These are phyloP conservation scores for Talinum fruticosum DNA, from an alignment of 148 eudicot species.

Conservation along the genomic window DNA sequence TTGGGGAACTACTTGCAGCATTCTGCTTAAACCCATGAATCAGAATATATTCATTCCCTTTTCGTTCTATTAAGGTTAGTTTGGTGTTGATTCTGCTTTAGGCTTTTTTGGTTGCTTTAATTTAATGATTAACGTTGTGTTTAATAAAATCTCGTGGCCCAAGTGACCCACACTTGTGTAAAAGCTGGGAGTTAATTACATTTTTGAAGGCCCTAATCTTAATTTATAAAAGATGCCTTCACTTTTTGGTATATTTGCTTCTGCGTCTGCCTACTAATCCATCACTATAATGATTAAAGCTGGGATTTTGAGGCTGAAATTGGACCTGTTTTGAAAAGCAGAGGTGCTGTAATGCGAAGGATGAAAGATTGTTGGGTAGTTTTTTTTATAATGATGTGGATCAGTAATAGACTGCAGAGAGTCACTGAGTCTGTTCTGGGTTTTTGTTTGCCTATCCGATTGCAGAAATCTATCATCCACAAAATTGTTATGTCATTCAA, in stretches of 20 bases:
- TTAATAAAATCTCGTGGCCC: conserved; percentile 20
- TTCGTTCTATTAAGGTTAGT: neutral
- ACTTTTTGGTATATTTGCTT: conserved; percentile 14
- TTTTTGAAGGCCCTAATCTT: conserved; percentile 17
- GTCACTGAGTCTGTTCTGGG: neutral
- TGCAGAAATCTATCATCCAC: neutral
- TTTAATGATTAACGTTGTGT: conserved; percentile 12
- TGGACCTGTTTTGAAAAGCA: neutral
- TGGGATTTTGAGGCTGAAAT: neutral
- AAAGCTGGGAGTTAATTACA: conserved; percentile 19
- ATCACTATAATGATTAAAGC: neutral
- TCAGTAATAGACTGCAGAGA: neutral
- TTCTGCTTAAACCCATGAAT: neutral
- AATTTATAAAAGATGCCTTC: conserved; percentile 10
- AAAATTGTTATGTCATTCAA: neutral
- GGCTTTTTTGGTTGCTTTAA: conserved; percentile 9
- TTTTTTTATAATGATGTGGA: neutral
- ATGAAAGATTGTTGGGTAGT: neutral
- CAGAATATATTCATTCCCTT: neutral
- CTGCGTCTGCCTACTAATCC: neutral
- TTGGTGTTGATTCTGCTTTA: neutral
- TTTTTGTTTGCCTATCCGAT: neutral
- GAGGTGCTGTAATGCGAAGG: neutral
- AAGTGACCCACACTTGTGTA: conserved; percentile 43
- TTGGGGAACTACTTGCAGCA: neutral